Percentiles rank a stretch among this genome's conserved stretches.
Evolutionary conservation across 305 asterid species (phyloP).

Genomic region (Fraxinus platypoda): DNA sequence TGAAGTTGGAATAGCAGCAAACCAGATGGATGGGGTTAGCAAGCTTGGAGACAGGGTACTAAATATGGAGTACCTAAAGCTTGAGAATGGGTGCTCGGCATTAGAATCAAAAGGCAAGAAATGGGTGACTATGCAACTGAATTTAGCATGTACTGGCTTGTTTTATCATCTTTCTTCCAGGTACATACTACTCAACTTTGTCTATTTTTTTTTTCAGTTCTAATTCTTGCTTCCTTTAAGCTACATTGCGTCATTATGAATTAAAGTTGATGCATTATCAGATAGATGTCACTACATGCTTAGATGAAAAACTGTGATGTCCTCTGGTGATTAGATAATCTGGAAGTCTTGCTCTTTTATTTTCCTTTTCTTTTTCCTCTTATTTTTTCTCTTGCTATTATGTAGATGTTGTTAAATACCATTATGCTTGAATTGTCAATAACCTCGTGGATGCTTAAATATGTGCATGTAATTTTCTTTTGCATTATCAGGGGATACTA

Average conservation of each 20-base stretch:
- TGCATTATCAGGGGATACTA: not conserved
- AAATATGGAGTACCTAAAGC: conserved; percentile 15
- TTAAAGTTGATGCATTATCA: not conserved
- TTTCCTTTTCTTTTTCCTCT: no score
- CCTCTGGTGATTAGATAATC: not conserved
- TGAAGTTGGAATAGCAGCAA: conserved; percentile 25
- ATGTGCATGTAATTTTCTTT: not conserved
- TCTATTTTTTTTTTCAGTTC: not conserved
- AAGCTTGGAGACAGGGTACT: conserved; percentile 15
- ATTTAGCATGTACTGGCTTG: not conserved
- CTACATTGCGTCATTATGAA: not conserved
- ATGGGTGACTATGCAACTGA: conserved; percentile 16
- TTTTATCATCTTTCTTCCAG: not conserved
- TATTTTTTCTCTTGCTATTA: not conserved
- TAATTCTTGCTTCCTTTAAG: not conserved
- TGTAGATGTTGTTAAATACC: not conserved
- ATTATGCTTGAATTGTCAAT: not conserved
- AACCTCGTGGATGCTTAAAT: not conserved
- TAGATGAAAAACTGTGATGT: not conserved
- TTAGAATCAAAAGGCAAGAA: conserved; percentile 24
- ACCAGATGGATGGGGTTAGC: conserved; percentile 21
- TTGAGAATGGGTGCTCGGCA: conserved; percentile 19
- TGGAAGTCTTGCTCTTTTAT: not conserved
- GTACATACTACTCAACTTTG: conserved; percentile 18
- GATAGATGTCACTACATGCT: not conserved